Conservation (phyloP, 164 flowering plant species). For the Malania oleifera region DNA sequence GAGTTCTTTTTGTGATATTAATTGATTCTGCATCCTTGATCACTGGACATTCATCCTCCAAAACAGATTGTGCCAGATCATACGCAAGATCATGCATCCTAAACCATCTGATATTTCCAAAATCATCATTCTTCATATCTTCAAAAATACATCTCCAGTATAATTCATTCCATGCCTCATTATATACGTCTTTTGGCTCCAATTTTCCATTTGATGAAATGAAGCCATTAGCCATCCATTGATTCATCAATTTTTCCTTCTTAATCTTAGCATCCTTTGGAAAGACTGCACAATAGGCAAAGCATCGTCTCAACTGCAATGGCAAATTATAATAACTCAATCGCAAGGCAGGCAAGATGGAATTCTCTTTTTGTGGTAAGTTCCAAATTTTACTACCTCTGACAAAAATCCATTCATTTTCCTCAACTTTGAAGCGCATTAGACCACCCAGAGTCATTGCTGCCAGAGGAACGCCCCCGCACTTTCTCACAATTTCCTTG, state of each 20-base stretch:
- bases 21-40: not conserved
- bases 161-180: not conserved
- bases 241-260: not conserved
- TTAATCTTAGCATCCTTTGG: conserved; percentile 4
- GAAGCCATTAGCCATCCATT: not conserved
- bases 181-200: not conserved
- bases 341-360: conserved; percentile 9
- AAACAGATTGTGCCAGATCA: not conserved
- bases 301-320: not conserved
- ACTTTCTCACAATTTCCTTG: not conserved
- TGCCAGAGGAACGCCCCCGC: conserved; percentile 1
- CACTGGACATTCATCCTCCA: not conserved
- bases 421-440: not conserved
- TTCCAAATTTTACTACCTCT: conserved; percentile 3
- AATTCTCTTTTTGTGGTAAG: not conserved
- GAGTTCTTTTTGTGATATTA: not conserved
- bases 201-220: not conserved
- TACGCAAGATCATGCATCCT: not conserved
- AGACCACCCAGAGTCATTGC: conserved; percentile 4
- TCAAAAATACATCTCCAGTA: not conserved
- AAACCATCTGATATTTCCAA: not conserved
- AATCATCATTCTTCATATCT: not conserved
- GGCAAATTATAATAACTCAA: conserved; percentile 7
- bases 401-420: not conserved
- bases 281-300: not conserved